phyloP scores from a whole-genome alignment of 129 eudicot genomes.

The Tagetes erecta region DNA sequence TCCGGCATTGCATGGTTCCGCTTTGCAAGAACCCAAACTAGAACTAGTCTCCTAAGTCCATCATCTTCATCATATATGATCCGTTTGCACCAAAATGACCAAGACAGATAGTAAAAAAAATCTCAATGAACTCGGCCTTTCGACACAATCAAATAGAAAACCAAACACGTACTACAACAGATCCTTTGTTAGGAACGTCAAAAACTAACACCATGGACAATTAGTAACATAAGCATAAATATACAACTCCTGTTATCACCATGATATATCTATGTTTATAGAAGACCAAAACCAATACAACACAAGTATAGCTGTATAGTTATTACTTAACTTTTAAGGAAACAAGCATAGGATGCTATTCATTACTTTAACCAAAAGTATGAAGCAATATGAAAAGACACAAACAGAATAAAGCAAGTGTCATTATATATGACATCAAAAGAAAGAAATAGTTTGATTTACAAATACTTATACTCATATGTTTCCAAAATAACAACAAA shows the following conservation, averaged over 20 bases:
- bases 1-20: too few relatives aligned
- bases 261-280: not conserved
- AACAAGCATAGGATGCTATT: conserved; percentile 31
- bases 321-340: conserved; percentile 24
- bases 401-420: conserved; percentile 33
- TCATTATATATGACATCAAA: conserved; percentile 16
- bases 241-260: not conserved
- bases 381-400: conserved; percentile 29
- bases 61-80: too few relatives aligned
- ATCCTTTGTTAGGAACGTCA: too few relatives aligned
- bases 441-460: conserved; percentile 20
- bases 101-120: too few relatives aligned
- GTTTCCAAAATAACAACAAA: conserved; percentile 42
- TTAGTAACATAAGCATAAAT: not conserved
- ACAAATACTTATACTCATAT: conserved; percentile 22
- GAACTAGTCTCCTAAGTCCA: too few relatives aligned
- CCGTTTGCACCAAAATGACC: too few relatives aligned
- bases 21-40: too few relatives aligned
- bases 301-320: not conserved
- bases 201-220: not conserved
- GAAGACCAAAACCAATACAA: not conserved
- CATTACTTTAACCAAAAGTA: conserved; percentile 24
- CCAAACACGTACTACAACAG: too few relatives aligned
- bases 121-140: too few relatives aligned
- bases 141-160: too few relatives aligned